These are phyloP conservation scores for Tothia fuscella DNA, from an alignment of 2,329 filamentous ascomycete genomes.

Conservation along the genomic window DNA sequence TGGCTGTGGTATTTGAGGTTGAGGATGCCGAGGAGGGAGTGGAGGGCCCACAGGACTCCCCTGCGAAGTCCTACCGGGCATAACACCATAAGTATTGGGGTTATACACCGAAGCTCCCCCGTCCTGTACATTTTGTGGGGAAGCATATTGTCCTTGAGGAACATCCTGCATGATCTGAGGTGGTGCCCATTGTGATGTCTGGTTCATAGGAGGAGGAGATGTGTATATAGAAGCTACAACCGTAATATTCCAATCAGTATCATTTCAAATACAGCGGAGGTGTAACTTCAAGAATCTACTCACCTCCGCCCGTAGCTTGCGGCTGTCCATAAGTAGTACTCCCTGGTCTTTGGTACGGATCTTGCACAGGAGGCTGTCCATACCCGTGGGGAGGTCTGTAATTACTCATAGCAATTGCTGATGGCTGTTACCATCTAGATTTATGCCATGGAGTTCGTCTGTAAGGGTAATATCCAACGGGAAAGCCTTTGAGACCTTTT, in stretches of 20 bases:
- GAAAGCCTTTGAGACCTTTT: no score
- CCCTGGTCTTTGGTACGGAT: conserved; percentile 8
- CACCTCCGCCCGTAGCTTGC: not conserved
- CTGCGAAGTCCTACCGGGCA: conserved; percentile 20
- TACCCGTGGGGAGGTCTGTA: conserved; percentile 5
- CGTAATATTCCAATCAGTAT: not conserved
- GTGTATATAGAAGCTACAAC: not conserved
- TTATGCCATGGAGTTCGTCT: no score
- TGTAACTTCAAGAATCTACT: not conserved
- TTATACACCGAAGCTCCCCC: conserved; percentile 5
- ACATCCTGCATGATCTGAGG: not conserved
- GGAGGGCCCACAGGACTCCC: conserved; percentile 16
- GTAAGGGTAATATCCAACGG: no score
- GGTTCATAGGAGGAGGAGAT: conserved; percentile 1
- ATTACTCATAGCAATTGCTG: conserved; percentile 3
- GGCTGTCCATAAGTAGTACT: conserved; percentile 7
- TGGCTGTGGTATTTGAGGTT: conserved; percentile 1
- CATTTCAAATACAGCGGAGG: not conserved
- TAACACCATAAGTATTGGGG: conserved; percentile 11
- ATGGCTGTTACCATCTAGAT: no score
- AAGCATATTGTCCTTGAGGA: conserved; percentile 8
- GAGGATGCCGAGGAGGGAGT: conserved; percentile 10
- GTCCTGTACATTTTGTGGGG: conserved; percentile 10
- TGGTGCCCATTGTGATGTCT: not conserved
- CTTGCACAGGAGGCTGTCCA: not conserved